Evolutionary conservation across 2,329 filamentous ascomycete genomes (phyloP).

Genomic region (Cyphellophora attinorum): DNA sequence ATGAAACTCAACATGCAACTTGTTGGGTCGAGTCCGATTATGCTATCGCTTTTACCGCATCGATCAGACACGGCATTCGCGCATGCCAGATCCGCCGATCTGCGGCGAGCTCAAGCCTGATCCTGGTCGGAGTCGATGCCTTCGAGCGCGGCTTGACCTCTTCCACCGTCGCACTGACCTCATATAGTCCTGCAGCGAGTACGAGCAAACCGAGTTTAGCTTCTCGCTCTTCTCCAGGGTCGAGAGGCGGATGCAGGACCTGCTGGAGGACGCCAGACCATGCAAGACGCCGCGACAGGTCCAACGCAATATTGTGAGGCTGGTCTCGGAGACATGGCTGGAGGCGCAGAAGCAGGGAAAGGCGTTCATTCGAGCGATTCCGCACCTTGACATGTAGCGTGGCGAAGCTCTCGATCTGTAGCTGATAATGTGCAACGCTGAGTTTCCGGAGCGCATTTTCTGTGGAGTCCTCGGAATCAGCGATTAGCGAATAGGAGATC

Average conservation of each 20-base stretch:
- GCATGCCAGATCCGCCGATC: constrained; percentile 25
- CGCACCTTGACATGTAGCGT: constrained; percentile 60
- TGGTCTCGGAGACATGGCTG: constrained; percentile 69
- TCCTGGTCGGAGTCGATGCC: constrained; percentile 13
- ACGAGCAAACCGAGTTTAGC: constrained; percentile 62
- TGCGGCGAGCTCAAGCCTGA: constrained; percentile 8
- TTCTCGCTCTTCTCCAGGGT: constrained; percentile 48
- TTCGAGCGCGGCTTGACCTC: constrained; percentile 45
- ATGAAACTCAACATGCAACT: constrained; percentile 4
- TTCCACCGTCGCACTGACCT: constrained; percentile 71
- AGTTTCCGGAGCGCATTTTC: constrained; percentile 25
- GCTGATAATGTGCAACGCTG: constrained; percentile 36
- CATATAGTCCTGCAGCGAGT: constrained; percentile 72
- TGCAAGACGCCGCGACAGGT: constrained; percentile 70
- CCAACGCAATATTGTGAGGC: constrained; percentile 61
- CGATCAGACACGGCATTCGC: constrained; percentile 23
- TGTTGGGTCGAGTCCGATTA: background rate
- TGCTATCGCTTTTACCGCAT: constrained; percentile 8
- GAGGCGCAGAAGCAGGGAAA: constrained; percentile 64
- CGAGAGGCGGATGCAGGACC: constrained; percentile 51
- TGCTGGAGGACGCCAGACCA: constrained; percentile 82
- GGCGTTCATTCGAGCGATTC: constrained; percentile 60
- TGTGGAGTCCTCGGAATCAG: constrained; percentile 6
- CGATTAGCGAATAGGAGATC: constrained; percentile 41
- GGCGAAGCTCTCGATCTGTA: constrained; percentile 54